A percentile compares a stretch with the other conserved stretches of the same genome.
Conservation (phyloP, 768 basidiomycete species). For the Baorangia bicolor region DNA sequence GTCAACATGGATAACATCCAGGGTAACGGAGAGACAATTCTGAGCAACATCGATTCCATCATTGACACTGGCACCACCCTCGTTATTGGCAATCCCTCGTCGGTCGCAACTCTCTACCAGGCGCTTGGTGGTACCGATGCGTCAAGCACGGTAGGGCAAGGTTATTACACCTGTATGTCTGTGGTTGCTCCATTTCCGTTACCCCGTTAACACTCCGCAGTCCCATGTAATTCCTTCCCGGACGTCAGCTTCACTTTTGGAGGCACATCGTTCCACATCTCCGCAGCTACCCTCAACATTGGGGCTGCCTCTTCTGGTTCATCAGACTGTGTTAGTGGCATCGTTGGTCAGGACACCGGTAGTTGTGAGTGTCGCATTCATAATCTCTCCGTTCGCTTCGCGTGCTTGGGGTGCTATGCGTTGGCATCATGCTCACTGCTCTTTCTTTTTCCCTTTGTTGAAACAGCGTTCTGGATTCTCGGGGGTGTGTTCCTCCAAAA, state of each 20-base stretch:
- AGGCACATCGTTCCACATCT: slow-evolving; percentile 34
- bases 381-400: too few species aligned
- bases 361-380: not conserved
- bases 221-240: slow-evolving; percentile 31
- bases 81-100: slow-evolving; percentile 1
- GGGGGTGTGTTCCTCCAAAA: slow-evolving; percentile 39
- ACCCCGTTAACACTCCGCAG: not conserved
- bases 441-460: not conserved
- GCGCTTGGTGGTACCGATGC: slow-evolving; percentile 27
- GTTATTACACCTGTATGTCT: slow-evolving; percentile 34
- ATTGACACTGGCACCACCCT: slow-evolving; percentile 25
- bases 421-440: slow-evolving; percentile 2
- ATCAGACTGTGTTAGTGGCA: slow-evolving; percentile 31
- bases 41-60: slow-evolving; percentile 7
- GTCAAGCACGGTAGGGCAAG: slow-evolving; percentile 16
- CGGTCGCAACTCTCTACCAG: slow-evolving; percentile 20
- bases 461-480: slow-evolving; percentile 15
- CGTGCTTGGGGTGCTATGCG: not conserved
- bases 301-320: slow-evolving; percentile 28
- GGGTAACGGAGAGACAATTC: not conserved
- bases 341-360: slow-evolving; percentile 13
- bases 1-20: slow-evolving; percentile 10
- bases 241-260: slow-evolving; percentile 37
- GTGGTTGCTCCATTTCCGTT: slow-evolving; percentile 8
- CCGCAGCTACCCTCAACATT: slow-evolving; percentile 36